A percentile compares a stretch with the other conserved stretches of the same genome.
These are phyloP conservation scores for Tylopilus rubrobrunneus DNA, from an alignment of 768 basidiomycete species.

Conservation along the genomic window DNA sequence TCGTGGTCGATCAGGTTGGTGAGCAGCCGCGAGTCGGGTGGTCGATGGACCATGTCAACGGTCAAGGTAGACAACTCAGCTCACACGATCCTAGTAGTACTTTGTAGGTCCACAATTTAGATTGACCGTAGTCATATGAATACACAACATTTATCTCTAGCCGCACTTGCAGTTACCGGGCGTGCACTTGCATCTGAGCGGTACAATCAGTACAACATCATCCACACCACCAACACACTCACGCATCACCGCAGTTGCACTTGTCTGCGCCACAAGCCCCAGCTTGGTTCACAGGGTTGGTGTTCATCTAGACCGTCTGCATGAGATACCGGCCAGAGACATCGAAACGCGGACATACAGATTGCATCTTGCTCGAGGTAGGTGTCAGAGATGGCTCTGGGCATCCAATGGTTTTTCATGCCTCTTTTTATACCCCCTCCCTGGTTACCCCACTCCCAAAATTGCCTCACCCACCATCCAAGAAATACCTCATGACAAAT, in stretches of 20 bases:
- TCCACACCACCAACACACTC: not conserved
- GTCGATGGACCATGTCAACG: slow-evolving; percentile 72
- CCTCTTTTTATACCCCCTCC: slow-evolving; percentile 9
- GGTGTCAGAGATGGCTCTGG: not conserved
- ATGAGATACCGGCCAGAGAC: not conserved
- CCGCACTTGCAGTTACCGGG: not conserved
- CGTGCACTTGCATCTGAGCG: slow-evolving; percentile 15
- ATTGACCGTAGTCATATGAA: too few species aligned
- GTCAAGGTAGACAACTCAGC: too few species aligned
- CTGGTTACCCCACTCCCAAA: too few species aligned
- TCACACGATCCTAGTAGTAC: too few species aligned
- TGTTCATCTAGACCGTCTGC: slow-evolving; percentile 7
- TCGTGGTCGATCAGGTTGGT: slow-evolving; percentile 64
- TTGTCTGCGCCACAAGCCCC: not conserved
- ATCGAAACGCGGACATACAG: slow-evolving; percentile 2
- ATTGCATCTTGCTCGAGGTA: slow-evolving; percentile 10
- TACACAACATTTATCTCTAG: not conserved
- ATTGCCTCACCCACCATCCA: not conserved
- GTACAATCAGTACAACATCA: not conserved
- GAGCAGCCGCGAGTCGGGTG: slow-evolving; percentile 71
- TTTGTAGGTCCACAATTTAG: too few species aligned
- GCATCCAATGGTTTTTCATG: not conserved
- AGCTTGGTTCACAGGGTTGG: slow-evolving; percentile 15
- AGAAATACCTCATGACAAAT: not conserved
- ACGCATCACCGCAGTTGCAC: slow-evolving; percentile 13